Evolutionary conservation across 2,329 filamentous ascomycete species (phyloP).

Genomic region (Pseudogymnoascus sp.): DNA sequence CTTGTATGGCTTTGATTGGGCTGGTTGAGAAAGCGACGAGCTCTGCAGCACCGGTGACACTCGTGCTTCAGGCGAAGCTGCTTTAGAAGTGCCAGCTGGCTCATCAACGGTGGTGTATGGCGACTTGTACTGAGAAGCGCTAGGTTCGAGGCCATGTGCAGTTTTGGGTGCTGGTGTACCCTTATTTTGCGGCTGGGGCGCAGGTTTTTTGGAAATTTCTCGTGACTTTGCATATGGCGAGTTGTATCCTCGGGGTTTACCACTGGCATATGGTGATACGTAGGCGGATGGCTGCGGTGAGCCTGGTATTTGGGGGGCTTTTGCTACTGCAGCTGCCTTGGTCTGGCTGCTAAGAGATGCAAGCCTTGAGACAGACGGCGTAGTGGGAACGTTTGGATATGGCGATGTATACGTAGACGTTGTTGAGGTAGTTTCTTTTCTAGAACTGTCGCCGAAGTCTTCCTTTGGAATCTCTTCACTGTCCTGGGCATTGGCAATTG

Average conservation of each 20-base stretch:
- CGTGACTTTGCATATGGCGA: background rate
- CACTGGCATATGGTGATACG: background rate
- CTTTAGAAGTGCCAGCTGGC: background rate
- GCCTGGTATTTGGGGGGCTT: background rate
- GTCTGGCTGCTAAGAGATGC: background rate
- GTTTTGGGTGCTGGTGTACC: background rate
- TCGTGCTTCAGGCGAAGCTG: background rate
- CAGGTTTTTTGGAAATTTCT: background rate
- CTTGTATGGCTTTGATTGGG: slow-evolving; percentile 6
- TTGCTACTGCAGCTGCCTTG: background rate
- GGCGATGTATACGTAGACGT: background rate
- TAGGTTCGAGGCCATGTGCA: background rate
- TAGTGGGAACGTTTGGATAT: background rate
- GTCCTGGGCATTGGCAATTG: background rate
- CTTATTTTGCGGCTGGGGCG: background rate
- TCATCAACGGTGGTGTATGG: background rate
- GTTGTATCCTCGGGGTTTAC: background rate
- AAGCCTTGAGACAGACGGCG: background rate
- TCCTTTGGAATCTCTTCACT: background rate
- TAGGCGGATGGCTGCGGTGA: background rate
- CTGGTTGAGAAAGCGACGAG: background rate
- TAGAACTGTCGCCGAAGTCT: background rate
- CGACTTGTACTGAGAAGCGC: slow-evolving; percentile 8
- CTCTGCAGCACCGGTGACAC: background rate
- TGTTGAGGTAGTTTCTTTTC: background rate